Evolutionary conservation across 2,329 filamentous ascomycete genomes (phyloP), one percentile per base, ranked within the genome.

Genomic region (Ophiocordyceps sinensis): DNA sequence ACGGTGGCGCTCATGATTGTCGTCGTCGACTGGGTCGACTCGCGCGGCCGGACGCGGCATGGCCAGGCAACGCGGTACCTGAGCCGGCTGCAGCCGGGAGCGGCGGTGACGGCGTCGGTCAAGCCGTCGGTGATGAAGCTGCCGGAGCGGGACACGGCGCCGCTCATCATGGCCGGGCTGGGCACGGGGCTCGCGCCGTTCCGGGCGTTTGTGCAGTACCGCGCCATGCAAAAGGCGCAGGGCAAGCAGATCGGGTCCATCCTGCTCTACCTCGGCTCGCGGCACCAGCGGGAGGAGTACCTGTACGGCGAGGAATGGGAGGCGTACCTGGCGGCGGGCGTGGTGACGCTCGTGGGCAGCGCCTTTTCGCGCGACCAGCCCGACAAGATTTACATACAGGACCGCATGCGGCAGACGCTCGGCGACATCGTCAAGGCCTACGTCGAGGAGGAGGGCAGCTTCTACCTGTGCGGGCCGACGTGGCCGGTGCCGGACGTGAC

Each of bases 121-220:
- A 98, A 98, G 70, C 86, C 91, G 0, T 95, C 87, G 21, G 91
- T 96, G 50, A 98, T 98, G 91, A 98, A 96, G 68, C 75, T 98
- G n/a, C 91, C 91, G 5, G 66, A 75, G 45, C 82, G 79, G 59
- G 81, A 88, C 51, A 91, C 85, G 31, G 85, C 89, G 38, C 91
- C 91, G 34, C 79, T 98, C 58, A 95, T 98, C 71, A 95, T 98
- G 89, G 91, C 91, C 10, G 91, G 91, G 61, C 82, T 96, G n/a
- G 91, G 91, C 48, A 98, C 91, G 0, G 91, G 91, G 57, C 80
- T 98, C 19, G 91, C 91, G 1, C 91, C 91, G n/a, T 98, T 98
- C 85, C 86, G 91, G 49, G 91, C 91, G 45, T 98, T 98, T 57
- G 83, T 96, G 37, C 91, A 98, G 67, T 91, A 98, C 68, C 89